Base-by-base conservation (phyloP, 2,329 filamentous ascomycete species). In the Diaporthe helianthi region DNA sequence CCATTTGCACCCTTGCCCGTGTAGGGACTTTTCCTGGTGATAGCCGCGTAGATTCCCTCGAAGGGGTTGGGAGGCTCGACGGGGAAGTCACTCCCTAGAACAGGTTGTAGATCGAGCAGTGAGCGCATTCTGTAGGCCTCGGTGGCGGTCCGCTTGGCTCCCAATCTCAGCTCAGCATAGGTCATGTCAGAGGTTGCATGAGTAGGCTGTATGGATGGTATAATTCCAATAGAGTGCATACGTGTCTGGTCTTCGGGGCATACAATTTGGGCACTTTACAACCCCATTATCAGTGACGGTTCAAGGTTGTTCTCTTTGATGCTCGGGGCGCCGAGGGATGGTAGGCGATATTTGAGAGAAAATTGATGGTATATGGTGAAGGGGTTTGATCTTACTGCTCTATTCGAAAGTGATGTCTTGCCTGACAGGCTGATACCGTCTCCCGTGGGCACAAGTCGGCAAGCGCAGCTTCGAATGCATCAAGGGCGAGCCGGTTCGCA, bases 151-250 rank as follows among this genome's bases (percentile, higher is more conserved):
- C 90, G 85, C 29, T 83, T 78, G 12, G 76, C 74, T 0, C 90
- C 90, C 0, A 93, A 85, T 8, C 90, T 84, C 47, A 77, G 78
- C 71, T 87, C 83, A 10, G 89, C 90, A 74, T 92, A 92, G 5
- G 84, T 83, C 87, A 90, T 91, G 77, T 92, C 90, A 9, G 88
- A 90, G 3, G 90, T 92, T 26, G 90, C 90, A 74, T 92, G 90
- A 0, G 90, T 92, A 5, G 90, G 90, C 74, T 92, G 90, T 67
- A 93, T 88, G 2, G 88, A 91, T 0, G 90, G 89, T 65, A 92
- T 84, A 74, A 92, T 87, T 8, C 87, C 87, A 5, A 91, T 77
- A 5, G 81, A 79, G 65, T 80, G 81, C 74, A 92, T 87, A 36
- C 89, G 84, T 1, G 73, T 78, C 76, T 91, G 90, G 77, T 92